These are phyloP conservation scores for Hygrophoropsis aurantiaca DNA, from an alignment of 768 basidiomycete species.

Conservation along the genomic window DNA sequence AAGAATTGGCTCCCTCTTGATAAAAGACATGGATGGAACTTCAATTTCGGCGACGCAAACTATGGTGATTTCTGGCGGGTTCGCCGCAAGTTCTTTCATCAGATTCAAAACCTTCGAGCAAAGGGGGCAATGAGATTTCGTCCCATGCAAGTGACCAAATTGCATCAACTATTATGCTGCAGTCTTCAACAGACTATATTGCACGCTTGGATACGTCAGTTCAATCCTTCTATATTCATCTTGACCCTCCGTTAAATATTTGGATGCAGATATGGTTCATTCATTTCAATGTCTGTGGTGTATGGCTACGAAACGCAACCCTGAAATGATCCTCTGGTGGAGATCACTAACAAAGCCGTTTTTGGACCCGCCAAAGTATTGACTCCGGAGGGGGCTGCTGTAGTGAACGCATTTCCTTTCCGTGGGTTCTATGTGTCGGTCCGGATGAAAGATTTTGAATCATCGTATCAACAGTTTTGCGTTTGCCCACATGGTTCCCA, in stretches of 20 bases:
- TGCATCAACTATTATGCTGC: slow-evolving; percentile 11
- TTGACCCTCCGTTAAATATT: neutral
- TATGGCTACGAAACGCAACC: neutral
- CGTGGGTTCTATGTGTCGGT: neutral
- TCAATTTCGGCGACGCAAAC: too few species aligned
- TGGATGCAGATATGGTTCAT: neutral
- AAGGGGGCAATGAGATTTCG: too few species aligned
- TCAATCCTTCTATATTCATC: too few species aligned
- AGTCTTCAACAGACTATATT: slow-evolving; percentile 12
- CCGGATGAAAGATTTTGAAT: too few species aligned
- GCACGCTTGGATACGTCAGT: slow-evolving; percentile 15
- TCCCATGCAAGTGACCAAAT: slow-evolving; percentile 7
- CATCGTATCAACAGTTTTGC: too few species aligned
- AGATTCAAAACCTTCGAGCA: slow-evolving; percentile 10
- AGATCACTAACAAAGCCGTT: neutral
- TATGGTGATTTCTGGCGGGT: slow-evolving; percentile 1
- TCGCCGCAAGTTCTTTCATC: slow-evolving; percentile 18
- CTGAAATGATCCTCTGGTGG: slow-evolving; percentile 1
- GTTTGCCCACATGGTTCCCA: too few species aligned
- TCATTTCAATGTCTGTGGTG: neutral
- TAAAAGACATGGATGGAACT: too few species aligned
- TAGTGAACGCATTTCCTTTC: neutral
- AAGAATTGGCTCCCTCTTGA: too few species aligned
- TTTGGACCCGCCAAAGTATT: neutral
- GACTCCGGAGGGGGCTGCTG: neutral